These are phyloP conservation scores for Pseudoscleropodium purum DNA, from an alignment of 225 moss, liverwort and hornwort genomes.

Conservation along the genomic window DNA sequence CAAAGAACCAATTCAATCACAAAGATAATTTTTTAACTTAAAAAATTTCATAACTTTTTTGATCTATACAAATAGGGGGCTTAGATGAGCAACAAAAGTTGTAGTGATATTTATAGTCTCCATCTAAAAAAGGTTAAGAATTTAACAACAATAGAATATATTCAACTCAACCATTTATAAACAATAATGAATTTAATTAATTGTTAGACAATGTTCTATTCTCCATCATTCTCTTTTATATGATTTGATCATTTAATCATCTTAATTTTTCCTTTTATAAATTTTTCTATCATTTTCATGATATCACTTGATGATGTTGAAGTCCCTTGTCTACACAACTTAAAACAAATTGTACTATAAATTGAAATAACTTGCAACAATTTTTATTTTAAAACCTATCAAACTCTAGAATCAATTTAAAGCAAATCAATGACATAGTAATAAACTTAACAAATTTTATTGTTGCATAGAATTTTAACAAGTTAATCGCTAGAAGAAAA, in stretches of 20 bases:
- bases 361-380: background rate
- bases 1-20: background rate
- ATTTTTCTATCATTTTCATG: background rate
- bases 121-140: background rate
- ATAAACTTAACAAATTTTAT: background rate
- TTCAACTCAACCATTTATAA: background rate
- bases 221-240: background rate
- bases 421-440: background rate
- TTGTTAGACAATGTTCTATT: too few species aligned
- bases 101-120: rapidly evolving
- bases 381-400: background rate
- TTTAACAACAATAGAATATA: background rate
- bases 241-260: background rate
- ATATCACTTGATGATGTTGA: background rate
- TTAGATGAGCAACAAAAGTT: background rate
- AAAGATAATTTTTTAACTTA: background rate
- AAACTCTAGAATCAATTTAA: rapidly evolving
- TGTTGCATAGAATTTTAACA: background rate
- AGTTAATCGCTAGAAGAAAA: too few species aligned
- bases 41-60: background rate
- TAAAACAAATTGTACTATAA: background rate
- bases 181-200: background rate
- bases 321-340: background rate
- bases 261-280: too few species aligned
- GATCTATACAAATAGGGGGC: too few species aligned